Evolutionary conservation across 345 rosid species (phyloP), one percentile per base, ranked within the genome.

Genomic region (Heritiera littoralis): DNA sequence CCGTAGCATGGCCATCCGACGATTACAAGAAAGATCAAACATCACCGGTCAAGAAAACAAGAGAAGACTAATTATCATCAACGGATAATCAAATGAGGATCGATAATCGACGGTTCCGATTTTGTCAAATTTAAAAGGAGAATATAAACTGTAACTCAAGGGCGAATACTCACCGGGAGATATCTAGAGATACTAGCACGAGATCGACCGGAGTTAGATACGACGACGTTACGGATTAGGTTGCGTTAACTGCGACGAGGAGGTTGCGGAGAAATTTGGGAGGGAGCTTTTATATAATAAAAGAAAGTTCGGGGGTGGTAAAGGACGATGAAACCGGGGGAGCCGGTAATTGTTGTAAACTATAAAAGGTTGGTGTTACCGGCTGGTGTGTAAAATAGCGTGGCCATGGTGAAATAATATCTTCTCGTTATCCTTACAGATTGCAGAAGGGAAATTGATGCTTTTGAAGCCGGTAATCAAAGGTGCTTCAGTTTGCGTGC

Each of bases 311-410:
- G 79, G 56, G 68, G 59, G 9, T 17, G 3, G 40, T 48, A 30
- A 32, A 43, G 54, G 77, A 67, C n/a, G 11, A 6, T 32, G 73
- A 3, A 72, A 80, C 58, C 66, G 80, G 79, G 68, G 46, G 66
- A 18, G 45, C 65, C 54, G 75, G 80, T 68, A 10, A 48, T 17
- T 18, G 40, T 10, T 9, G 23, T 20, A 20, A 13, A 28, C 5
- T 45, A 15, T 9, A 63, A 14, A 14, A 41, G 20, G 54, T 40
- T 45, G 11, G 41, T 12, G 11, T 61, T 61, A 92, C 93, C 82
- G 91, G 89, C 68, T 82, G 40, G 63, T 14, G 76, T 89, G 91
- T 91, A 10, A 84, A 58, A 51, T 52, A 30, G 40, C 28, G 18
- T 49, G 3, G 23, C 45, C 60, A 71, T 0, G 2, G 4, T 63